Evolutionary conservation across 176 grass and related monocot genomes (phyloP).

Genomic region (Olyra latifolia): DNA sequence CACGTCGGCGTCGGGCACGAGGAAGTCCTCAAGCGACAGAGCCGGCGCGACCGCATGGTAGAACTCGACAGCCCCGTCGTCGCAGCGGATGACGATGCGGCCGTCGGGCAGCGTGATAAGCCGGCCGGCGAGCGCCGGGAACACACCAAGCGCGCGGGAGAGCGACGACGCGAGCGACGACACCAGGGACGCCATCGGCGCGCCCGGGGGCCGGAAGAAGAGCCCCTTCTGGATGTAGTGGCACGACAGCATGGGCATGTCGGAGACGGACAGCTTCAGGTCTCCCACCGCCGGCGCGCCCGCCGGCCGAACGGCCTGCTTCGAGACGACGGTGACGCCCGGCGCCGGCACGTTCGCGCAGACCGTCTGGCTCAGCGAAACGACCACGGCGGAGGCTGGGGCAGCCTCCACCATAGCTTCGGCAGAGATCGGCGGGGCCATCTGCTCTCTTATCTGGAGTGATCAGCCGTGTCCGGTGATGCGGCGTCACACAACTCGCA

Average conservation of each 20-base stretch:
- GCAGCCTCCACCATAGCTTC: constrained; percentile 26
- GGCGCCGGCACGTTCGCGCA: constrained; percentile 3
- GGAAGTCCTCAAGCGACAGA: constrained; percentile 52
- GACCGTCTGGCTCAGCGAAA: neutral
- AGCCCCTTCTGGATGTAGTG: constrained; percentile 97
- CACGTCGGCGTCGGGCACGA: constrained; percentile 58
- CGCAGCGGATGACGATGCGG: constrained; percentile 63
- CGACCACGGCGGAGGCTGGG: neutral
- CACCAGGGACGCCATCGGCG: constrained; percentile 40
- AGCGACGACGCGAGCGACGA: constrained; percentile 49
- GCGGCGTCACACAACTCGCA: neutral
- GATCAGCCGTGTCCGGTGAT: neutral
- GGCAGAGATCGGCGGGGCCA: constrained; percentile 32
- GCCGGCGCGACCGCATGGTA: constrained; percentile 52
- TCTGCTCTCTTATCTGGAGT: neutral
- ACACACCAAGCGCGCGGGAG: constrained; percentile 50
- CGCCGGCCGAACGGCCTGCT: constrained; percentile 41
- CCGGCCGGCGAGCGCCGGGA: constrained; percentile 64
- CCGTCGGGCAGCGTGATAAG: constrained; percentile 60
- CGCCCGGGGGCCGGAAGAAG: constrained; percentile 55
- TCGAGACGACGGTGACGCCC: constrained; percentile 47
- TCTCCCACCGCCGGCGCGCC: constrained; percentile 25
- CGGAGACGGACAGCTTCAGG: constrained; percentile 82
- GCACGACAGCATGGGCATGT: constrained; percentile 97
- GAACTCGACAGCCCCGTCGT: constrained; percentile 55